phyloP scores from a whole-genome alignment of 148 eudicot species.

The Rhododendron molle region DNA sequence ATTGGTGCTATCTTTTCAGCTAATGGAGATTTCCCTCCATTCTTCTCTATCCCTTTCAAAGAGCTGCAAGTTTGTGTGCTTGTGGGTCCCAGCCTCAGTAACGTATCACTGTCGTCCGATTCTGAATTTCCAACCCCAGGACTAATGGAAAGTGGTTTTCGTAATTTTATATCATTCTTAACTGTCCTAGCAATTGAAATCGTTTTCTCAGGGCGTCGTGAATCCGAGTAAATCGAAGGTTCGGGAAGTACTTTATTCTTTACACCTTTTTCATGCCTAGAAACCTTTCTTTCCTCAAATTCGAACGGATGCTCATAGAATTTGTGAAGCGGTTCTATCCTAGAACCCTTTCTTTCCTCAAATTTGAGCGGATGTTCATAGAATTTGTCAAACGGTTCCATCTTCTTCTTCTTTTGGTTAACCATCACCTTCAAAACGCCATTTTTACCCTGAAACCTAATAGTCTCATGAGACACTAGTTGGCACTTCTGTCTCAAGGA shows the following conservation, averaged over 20 bases:
- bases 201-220: conserved; percentile 37
- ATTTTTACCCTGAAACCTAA: conserved; percentile 91
- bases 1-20: conserved; percentile 40
- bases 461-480: conserved; percentile 48
- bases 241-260: conserved; percentile 32
- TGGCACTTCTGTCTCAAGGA: conserved; percentile 47
- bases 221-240: conserved; percentile 37
- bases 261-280: conserved; percentile 35
- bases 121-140: conserved; percentile 15
- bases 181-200: conserved; percentile 22
- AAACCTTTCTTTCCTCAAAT: conserved; percentile 31
- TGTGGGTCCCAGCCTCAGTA: conserved; percentile 33
- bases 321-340: conserved; percentile 21
- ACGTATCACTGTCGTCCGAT: conserved; percentile 47
- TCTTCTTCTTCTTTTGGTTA: conserved; percentile 50
- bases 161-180: conserved; percentile 28
- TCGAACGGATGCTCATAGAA: conserved; percentile 20
- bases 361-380: conserved; percentile 19
- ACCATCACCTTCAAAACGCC: conserved; percentile 91
- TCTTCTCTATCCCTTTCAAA: conserved; percentile 13
- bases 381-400: conserved; percentile 20
- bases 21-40: conserved; percentile 33
- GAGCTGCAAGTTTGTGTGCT: conserved; percentile 31
- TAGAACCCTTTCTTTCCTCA: conserved; percentile 36
- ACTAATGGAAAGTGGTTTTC: conserved; percentile 19